These are phyloP conservation scores for Geranium incanum DNA, from an alignment of 441 rosid species.

Conservation along the genomic window DNA sequence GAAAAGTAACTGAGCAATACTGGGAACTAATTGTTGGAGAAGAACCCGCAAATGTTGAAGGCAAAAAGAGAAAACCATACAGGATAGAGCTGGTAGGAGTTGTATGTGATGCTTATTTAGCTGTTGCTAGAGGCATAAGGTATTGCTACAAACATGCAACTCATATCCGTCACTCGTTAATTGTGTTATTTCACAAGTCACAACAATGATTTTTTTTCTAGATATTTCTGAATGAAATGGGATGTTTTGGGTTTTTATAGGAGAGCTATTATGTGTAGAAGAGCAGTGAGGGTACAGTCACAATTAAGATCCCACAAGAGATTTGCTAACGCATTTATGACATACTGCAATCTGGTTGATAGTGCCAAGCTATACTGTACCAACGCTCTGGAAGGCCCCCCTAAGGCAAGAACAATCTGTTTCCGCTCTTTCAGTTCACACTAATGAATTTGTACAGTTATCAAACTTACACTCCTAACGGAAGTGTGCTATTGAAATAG, in stretches of 20 bases:
- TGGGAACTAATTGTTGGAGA: constrained; percentile 52
- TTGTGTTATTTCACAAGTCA: background rate
- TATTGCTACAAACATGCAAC: constrained; percentile 16
- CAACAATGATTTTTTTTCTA: background rate
- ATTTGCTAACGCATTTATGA: constrained; percentile 61
- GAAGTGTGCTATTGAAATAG: background rate
- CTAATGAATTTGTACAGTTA: background rate
- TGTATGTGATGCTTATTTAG: constrained; percentile 78
- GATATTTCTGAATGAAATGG: background rate
- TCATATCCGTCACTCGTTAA: background rate
- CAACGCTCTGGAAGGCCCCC: constrained; percentile 54
- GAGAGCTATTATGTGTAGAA: constrained; percentile 62
- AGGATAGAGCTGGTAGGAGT: constrained; percentile 48
- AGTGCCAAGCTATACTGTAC: constrained; percentile 68
- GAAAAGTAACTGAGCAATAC: constrained; percentile 52
- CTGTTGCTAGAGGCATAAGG: constrained; percentile 81
- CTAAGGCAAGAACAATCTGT: constrained; percentile 35
- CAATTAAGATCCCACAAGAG: constrained; percentile 70
- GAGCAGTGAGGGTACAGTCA: constrained; percentile 74
- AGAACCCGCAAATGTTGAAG: constrained; percentile 20
- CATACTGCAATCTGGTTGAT: constrained; percentile 61
- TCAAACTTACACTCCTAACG: background rate
- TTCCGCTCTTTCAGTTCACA: background rate
- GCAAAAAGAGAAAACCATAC: constrained; percentile 26
- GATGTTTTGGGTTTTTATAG: constrained; percentile 24